Evolutionary conservation across 257 asterid genomes (phyloP), one percentile per base, ranked within the genome.

Genomic region (Nicotiana otophora): DNA sequence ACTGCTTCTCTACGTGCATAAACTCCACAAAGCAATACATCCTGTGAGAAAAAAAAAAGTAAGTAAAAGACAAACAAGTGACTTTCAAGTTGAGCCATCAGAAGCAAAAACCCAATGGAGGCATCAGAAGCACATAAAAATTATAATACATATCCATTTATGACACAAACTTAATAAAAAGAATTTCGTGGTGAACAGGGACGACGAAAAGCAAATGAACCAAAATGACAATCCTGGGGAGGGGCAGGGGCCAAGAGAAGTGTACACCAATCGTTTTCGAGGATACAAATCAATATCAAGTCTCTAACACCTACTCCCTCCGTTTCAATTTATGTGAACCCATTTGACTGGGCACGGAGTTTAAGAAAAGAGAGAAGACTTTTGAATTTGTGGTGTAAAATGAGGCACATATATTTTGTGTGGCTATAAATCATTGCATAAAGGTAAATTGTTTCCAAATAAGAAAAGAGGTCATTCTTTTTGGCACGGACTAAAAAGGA

Each of bases 1-100:
- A 84, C 83, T 9, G 99, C 98, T 88, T 94, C 99, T 85, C 99
- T 89, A 83, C 86, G 94, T 23, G 98, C 98, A 87, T 96, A 96
- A 85, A 91, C 96, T 78, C 99, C 99, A 87, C 99, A 96, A 31
- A 96, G 93, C 92, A 96, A 85, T 81, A 94, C 87, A 91, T 96
- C 98, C 99, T 96, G 86, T 78, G 83, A 85, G 30, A n/a, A 58
- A 86, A 78, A 85, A 78, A 23, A 82, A 48, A 36, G 61, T n/a
- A n/a, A n/a, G 76, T 55, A 80, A 57, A 69, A 60, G 23, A 54
- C 76, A 74, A 58, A 51, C 58, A 84, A n/a, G 26, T 30, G 81
- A 26, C 53, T 46, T 72, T 72, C 60, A 58, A 19, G 28, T 58
- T 19, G 28, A 57, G 23, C 20, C 1, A 57, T 53, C 58, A 11